phyloP scores from a whole-genome alignment of 352 stramenopile genomes.

The Pythium rhizo-oryzae region DNA sequence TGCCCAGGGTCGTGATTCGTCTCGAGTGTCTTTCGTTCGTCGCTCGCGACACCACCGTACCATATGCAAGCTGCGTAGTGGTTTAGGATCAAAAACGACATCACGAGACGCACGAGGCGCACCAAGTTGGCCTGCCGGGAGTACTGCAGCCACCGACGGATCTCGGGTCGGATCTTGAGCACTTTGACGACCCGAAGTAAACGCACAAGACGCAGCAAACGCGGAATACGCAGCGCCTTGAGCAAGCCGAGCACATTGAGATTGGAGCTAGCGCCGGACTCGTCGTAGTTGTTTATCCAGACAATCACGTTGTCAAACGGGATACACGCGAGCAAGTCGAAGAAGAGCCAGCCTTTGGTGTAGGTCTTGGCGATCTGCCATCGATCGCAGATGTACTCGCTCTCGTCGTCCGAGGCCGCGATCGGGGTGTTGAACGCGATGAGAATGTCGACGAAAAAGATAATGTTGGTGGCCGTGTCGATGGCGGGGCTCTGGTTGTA shows the following conservation, averaged over 20 bases:
- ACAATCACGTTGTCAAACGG: slow-evolving; percentile 71
- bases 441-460: slow-evolving; percentile 73
- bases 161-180: slow-evolving; percentile 69
- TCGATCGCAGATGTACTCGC: slow-evolving; percentile 67
- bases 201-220: slow-evolving; percentile 68
- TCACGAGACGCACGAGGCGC: slow-evolving; percentile 64
- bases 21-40: slow-evolving; percentile 46
- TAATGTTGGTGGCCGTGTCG: slow-evolving; percentile 61
- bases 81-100: slow-evolving; percentile 72
- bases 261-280: slow-evolving; percentile 28
- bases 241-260: slow-evolving; percentile 70
- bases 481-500: slow-evolving; percentile 47
- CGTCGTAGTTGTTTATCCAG: slow-evolving; percentile 45
- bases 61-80: slow-evolving; percentile 85
- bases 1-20: slow-evolving; percentile 34
- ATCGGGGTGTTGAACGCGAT: slow-evolving; percentile 81
- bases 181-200: slow-evolving; percentile 72
- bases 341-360: slow-evolving; percentile 72
- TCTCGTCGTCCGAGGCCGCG: slow-evolving; percentile 40
- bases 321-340: slow-evolving; percentile 76
- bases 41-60: slow-evolving; percentile 62
- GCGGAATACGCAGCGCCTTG: slow-evolving; percentile 67
- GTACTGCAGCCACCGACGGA: slow-evolving; percentile 82
- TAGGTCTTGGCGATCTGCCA: slow-evolving; percentile 58
- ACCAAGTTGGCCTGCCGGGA: slow-evolving; percentile 80